These are phyloP conservation scores for Sarocladiaceae sp. DNA, from an alignment of 2,329 filamentous ascomycete species.

Conservation along the genomic window DNA sequence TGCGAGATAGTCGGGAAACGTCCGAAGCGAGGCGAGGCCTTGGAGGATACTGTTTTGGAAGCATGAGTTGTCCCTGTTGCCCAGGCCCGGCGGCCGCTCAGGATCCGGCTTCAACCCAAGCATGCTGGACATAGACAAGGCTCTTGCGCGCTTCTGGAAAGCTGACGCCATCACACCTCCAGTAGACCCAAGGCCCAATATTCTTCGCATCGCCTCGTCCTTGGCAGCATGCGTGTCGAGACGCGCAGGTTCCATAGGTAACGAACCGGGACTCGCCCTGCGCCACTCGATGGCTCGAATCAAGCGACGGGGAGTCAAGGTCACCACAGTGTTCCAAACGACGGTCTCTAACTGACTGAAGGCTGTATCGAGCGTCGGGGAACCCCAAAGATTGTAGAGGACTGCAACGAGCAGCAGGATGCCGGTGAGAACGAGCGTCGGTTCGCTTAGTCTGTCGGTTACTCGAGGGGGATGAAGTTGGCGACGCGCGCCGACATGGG, in stretches of 20 bases:
- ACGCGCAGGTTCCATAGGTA: slow-evolving; percentile 11
- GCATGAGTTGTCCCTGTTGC: slow-evolving; percentile 93
- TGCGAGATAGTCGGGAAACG: slow-evolving; percentile 63
- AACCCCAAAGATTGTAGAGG: slow-evolving; percentile 29
- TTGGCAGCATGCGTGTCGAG: slow-evolving; percentile 50
- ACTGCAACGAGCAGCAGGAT: slow-evolving; percentile 28
- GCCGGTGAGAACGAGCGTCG: slow-evolving; percentile 29
- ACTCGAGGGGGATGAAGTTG: slow-evolving; percentile 21
- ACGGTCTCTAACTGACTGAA: slow-evolving; percentile 32
- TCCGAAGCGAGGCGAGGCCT: slow-evolving; percentile 70
- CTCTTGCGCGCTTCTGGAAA: slow-evolving; percentile 53
- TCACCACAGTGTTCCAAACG: slow-evolving; percentile 59
- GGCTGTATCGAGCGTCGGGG: slow-evolving; percentile 25
- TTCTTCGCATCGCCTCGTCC: slow-evolving; percentile 58
- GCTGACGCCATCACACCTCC: slow-evolving; percentile 53
- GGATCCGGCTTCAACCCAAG: slow-evolving; percentile 33
- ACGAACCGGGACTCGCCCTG: slow-evolving; percentile 24
- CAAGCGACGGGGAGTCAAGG: slow-evolving; percentile 50
- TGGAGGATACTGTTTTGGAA: slow-evolving; percentile 97
- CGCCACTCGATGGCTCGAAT: slow-evolving; percentile 54
- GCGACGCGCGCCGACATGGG: slow-evolving; percentile 28
- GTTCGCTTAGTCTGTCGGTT: slow-evolving; percentile 29
- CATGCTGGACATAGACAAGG: slow-evolving; percentile 47
- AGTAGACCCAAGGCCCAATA: slow-evolving; percentile 54
- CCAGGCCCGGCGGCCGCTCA: slow-evolving; percentile 62